phyloP scores from a whole-genome alignment of 495 filamentous ascomycete species.

The Physcia stellaris region DNA sequence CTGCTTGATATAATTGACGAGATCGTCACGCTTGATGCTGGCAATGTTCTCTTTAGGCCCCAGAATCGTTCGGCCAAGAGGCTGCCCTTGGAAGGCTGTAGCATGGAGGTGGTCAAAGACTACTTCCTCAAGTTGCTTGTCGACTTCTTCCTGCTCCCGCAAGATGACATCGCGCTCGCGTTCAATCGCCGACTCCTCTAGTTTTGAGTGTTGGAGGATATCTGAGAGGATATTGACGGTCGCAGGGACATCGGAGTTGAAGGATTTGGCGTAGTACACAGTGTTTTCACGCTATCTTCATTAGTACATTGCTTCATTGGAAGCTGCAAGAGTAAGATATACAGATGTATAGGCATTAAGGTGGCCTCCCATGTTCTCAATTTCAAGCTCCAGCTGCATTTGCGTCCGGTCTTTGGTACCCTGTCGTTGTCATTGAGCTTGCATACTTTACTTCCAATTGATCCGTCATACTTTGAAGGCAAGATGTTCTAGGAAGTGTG shows the following conservation, averaged over 20 bases:
- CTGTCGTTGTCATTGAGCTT: slow-evolving; percentile 29
- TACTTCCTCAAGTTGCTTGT: slow-evolving; percentile 98
- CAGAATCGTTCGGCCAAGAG: slow-evolving; percentile 93
- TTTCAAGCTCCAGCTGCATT: slow-evolving; percentile 95
- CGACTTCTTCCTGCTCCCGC: slow-evolving; percentile 97
- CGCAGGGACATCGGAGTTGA: slow-evolving; percentile 92
- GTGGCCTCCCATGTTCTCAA: slow-evolving; percentile 99
- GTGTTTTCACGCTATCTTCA: slow-evolving; percentile 82
- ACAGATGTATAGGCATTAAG: slow-evolving; percentile 99
- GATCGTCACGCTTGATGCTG: slow-evolving; percentile 80
- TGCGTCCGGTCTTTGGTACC: slow-evolving; percentile 87
- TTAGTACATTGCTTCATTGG: background rate
- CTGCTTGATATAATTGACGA: slow-evolving; percentile 90
- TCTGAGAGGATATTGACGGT: slow-evolving; percentile 96
- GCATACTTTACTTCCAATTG: slow-evolving; percentile 9
- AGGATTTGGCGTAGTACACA: slow-evolving; percentile 98
- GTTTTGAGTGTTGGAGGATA: slow-evolving; percentile 97
- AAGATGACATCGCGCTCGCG: slow-evolving; percentile 96
- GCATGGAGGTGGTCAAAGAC: slow-evolving; percentile 99
- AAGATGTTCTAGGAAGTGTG: slow-evolving; percentile 98
- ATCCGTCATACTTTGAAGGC: slow-evolving; percentile 77
- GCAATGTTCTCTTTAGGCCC: slow-evolving; percentile 97
- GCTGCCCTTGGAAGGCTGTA: slow-evolving; percentile 91
- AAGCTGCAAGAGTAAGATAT: slow-evolving; percentile 27
- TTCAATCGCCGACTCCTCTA: slow-evolving; percentile 84